phyloP scores from a whole-genome alignment of 1,284 basidiomycete genomes.

The Leccinum holopus region DNA sequence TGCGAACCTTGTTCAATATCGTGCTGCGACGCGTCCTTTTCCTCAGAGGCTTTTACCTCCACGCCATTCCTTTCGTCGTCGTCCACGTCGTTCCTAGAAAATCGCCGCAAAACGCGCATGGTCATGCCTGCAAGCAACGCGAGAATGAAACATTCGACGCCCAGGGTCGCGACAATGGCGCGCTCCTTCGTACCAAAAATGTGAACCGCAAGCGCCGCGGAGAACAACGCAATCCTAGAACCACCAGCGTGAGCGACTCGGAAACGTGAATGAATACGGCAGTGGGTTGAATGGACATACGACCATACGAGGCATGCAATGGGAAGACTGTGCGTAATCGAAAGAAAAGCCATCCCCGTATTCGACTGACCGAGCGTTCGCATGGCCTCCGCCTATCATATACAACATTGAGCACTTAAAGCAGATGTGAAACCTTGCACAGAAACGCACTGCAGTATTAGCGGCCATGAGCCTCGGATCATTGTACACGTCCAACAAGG shows the following conservation, averaged over 20 bases:
- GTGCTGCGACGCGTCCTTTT: neutral
- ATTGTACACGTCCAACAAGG: conserved; percentile 16
- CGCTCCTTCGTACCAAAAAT: neutral
- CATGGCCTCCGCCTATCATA: conserved; percentile 10
- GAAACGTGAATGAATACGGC: neutral
- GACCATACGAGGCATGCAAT: conserved; percentile 22
- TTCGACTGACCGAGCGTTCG: conserved; percentile 5
- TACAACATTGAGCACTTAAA: neutral
- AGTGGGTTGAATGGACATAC: conserved; percentile 5
- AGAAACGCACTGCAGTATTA: conserved; percentile 11
- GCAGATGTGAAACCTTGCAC: neutral
- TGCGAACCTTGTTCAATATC: neutral
- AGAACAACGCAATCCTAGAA: conserved; percentile 16
- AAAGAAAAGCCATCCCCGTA: conserved; percentile 13
- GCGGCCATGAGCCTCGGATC: neutral
- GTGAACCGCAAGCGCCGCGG: conserved; percentile 7
- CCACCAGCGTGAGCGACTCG: neutral
- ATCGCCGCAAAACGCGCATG: conserved; percentile 3
- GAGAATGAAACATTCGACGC: conserved; percentile 13
- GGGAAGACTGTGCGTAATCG: conserved; percentile 21
- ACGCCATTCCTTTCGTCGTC: neutral
- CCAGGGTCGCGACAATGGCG: conserved; percentile 1
- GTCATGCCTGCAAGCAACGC: conserved; percentile 1
- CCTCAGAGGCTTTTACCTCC: neutral
- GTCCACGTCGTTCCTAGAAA: conserved; percentile 2